Base-by-base conservation (phyloP, 2,329 filamentous ascomycete species). In the Penicillium paneum region DNA sequence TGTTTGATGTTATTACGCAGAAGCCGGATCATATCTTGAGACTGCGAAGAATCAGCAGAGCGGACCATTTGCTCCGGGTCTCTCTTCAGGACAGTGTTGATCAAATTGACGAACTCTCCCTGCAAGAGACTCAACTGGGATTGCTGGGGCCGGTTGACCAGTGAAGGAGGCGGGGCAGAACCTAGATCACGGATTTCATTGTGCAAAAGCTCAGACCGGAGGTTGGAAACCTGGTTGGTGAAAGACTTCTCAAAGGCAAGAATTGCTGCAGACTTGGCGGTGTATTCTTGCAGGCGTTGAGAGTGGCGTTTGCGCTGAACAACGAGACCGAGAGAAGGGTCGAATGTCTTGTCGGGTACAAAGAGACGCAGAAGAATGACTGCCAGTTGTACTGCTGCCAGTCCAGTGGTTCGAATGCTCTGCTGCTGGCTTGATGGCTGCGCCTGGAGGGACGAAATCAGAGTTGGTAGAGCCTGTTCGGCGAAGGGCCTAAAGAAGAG, bases 281-380 rank as follows among this genome's bases (percentile, higher is more conserved):
- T 70, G 1, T 96, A 73, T 10, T 80, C 76, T 3, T 69, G 60
- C 43, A 83, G 81, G 36, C 88, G 78, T 53, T 85, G 77, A 17
- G 76, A 68, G 66, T 87, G 80, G 21, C 83, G 75, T 50, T 80
- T 72, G 19, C 84, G 82, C 63, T 91, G 86, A 17, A 96, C 81
- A 49, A 79, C 78, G 7, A 82, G 74, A 46, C 76, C 77, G 32
- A 85, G 69, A 2, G 84, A 85, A 1, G 94, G 94, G 70, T 99
- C 94, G 65, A 93, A 94, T 3, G 89, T 82, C 61, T 87, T 86
- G 70, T 96, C 88, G 0, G 95, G 92, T 2, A 97, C 85, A 67
- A 93, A 97, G 2, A 97, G 79, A 58, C 83, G 83, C 44, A 97
- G 78, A 36, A 87, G 83, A 15, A 87, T 86, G 19, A 92, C 74